Conservation (phyloP, 306 rosid genomes). For the Castanopsis chinensis region DNA sequence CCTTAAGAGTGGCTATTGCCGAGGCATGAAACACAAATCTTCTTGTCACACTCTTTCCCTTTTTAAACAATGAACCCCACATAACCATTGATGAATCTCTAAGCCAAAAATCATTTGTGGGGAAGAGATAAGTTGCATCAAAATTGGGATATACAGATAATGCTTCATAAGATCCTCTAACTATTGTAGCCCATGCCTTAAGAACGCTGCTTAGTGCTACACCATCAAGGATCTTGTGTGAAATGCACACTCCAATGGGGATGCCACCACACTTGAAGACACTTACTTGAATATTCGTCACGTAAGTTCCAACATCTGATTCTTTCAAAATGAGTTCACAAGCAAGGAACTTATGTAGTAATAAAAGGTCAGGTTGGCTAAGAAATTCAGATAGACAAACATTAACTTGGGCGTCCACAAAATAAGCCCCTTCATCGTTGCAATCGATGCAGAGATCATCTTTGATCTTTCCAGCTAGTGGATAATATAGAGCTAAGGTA, state of each 20-base stretch:
- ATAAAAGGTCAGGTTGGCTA: constrained; percentile 16
- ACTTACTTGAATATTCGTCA: constrained; percentile 31
- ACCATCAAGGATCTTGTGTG: constrained; percentile 44
- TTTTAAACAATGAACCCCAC: constrained; percentile 26
- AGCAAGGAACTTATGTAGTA: constrained; percentile 24
- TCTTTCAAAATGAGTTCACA: not conserved
- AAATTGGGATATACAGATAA: not conserved
- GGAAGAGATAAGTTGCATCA: constrained; percentile 14
- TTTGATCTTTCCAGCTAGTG: constrained; percentile 35
- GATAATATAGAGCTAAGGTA: constrained; percentile 29
- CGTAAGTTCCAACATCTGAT: not conserved
- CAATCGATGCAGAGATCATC: constrained; percentile 28
- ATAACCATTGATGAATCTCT: constrained; percentile 21
- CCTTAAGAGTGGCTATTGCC: constrained; percentile 22
- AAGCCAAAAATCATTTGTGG: constrained; percentile 18
- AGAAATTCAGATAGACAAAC: constrained; percentile 23
- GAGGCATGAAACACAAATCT: constrained; percentile 36
- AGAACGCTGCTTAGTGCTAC: constrained; percentile 31
- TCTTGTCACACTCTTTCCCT: constrained; percentile 30
- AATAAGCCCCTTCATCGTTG: constrained; percentile 33
- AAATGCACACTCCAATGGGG: constrained; percentile 32
- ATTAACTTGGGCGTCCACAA: constrained; percentile 24
- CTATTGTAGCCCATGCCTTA: constrained; percentile 31
- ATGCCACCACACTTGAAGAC: constrained; percentile 40
- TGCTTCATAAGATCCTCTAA: not conserved